phyloP scores from a whole-genome alignment of 805 yeast species.

The Candida ficus region DNA sequence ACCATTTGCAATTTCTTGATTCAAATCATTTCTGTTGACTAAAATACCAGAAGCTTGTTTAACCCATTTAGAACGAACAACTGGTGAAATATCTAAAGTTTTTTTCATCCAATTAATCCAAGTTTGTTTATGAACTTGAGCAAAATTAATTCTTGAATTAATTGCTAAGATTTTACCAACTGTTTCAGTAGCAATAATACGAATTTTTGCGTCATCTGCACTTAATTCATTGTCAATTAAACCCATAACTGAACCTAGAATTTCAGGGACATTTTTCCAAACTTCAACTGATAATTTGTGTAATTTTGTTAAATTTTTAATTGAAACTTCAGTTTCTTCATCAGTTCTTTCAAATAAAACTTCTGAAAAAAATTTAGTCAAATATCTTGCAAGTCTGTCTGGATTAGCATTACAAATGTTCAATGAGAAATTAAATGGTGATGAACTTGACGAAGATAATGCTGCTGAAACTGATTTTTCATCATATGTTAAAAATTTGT shows the following conservation, averaged over 20 bases:
- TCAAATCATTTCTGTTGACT: slow-evolving; percentile 37
- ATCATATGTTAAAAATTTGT: slow-evolving; percentile 45
- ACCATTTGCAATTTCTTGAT: slow-evolving; percentile 50
- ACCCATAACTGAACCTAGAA: slow-evolving; percentile 69
- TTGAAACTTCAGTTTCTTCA: slow-evolving; percentile 19
- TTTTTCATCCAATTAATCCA: slow-evolving; percentile 74
- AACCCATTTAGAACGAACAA: slow-evolving; percentile 68
- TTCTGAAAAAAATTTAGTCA: slow-evolving; percentile 79
- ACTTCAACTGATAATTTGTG: slow-evolving; percentile 60
- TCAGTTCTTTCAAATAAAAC: slow-evolving; percentile 44
- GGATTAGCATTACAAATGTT: slow-evolving; percentile 63
- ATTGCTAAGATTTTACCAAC: slow-evolving; percentile 59
- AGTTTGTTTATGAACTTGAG: slow-evolving; percentile 49
- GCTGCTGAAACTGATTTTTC: slow-evolving; percentile 14
- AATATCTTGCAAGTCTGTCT: slow-evolving; percentile 68
- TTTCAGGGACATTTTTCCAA: slow-evolving; percentile 77
- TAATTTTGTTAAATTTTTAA: slow-evolving; percentile 49
- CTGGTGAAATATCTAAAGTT: slow-evolving; percentile 59
- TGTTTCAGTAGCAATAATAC: slow-evolving; percentile 67
- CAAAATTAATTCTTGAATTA: slow-evolving; percentile 50
- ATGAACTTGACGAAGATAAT: slow-evolving; percentile 22
- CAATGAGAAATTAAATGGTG: slow-evolving; percentile 62
- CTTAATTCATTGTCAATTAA: slow-evolving; percentile 73
- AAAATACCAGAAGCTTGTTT: slow-evolving; percentile 49
- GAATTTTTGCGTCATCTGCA: slow-evolving; percentile 58